These are phyloP conservation scores for Piper longum DNA, from an alignment of 164 flowering plant species.

Conservation along the genomic window DNA sequence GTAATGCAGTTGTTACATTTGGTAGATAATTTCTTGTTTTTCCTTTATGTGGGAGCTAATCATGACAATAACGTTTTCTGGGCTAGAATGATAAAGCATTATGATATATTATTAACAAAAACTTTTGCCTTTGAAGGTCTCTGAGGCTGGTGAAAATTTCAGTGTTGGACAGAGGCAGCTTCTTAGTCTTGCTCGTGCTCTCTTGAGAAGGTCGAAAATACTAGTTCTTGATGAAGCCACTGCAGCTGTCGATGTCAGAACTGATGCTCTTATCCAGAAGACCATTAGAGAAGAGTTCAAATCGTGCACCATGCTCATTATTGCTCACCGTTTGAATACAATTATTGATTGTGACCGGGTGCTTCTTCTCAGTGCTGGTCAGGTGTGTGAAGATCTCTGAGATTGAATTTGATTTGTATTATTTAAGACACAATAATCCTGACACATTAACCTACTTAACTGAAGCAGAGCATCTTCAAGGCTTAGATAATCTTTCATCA, in stretches of 20 bases:
- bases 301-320: constrained; percentile 92
- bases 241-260: constrained; percentile 98
- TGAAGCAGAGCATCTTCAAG: no score
- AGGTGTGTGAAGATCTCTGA: constrained; percentile 24
- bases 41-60: neutral
- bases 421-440: no score
- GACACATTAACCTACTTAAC: no score
- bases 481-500: no score
- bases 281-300: constrained; percentile 95
- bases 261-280: constrained; percentile 96
- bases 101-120: neutral
- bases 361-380: constrained; percentile 83
- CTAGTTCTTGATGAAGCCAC: constrained; percentile 99
- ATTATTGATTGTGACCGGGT: constrained; percentile 89
- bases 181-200: constrained; percentile 91
- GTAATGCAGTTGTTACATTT: no score
- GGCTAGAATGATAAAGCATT: no score
- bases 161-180: constrained; percentile 98
- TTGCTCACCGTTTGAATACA: constrained; percentile 94
- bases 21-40: no score
- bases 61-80: no score
- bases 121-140: constrained; percentile 39
- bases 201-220: constrained; percentile 92
- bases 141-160: constrained; percentile 97
- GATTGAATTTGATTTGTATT: no score